Evolutionary conservation across 768 basidiomycete species (phyloP), one percentile per base, ranked within the genome.

Genomic region (Sporobolomyces roseus): DNA sequence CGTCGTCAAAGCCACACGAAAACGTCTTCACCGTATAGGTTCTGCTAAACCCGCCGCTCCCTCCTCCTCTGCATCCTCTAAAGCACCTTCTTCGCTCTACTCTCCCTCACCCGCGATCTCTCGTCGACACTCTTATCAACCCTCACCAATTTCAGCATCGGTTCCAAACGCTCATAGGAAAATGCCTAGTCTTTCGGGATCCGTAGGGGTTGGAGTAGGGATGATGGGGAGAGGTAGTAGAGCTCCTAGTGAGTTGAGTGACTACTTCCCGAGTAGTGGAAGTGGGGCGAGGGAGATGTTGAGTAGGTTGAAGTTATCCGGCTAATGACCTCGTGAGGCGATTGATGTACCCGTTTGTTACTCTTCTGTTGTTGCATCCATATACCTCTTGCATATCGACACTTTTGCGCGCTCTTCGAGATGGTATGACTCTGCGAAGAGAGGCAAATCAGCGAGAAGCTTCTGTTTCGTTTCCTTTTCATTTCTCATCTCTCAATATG

Each of bases 1-100:
- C 4, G 81, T n/a, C n/a, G n/a, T 86, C 17, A 90, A 88, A 75
- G 92, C 90, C 16, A 84, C 81, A 73, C 80, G 92, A 66, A 92
- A 90, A 76, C 83, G 92, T 50, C 85, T 83, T 16, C 87, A 88
- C 71, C 83, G 83, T 19, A 77, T 91, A 27, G 85, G 87, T 1
- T 58, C 63, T 3, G 66, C 71, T 6, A 65, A 54, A 21, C 50
- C 35, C 43, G 33, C 25, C 17, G 41, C 46, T 12, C 1, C 51
- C 1, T 29, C 38, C 23, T 19, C 38, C 10, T 1, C 45, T 14
- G 4, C 61, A 17, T 35, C 36, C 6, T 29, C 49, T 4, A 33
- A 6, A 2, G n/a, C 49, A n/a, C 29, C 56, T 3, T 48, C 35
- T 46, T 53, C 43, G 50, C 33, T 27, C 50, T 35, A 43, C 53